phyloP scores from a whole-genome alignment of 2,329 filamentous ascomycete species.

The Colletotrichum endophyticum region DNA sequence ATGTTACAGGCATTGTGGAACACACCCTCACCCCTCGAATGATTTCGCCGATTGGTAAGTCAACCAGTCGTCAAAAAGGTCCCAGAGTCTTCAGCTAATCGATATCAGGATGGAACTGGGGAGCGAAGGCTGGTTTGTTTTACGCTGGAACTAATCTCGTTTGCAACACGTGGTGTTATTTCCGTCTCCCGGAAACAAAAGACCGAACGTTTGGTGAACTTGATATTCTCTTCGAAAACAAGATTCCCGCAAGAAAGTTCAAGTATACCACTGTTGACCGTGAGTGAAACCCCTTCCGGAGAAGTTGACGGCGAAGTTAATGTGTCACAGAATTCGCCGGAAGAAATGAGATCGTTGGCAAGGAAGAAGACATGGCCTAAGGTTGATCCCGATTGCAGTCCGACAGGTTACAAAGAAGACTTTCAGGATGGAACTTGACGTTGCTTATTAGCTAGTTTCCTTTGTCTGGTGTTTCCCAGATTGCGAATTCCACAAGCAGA shows the following conservation, averaged over 20 bases:
- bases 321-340: background rate
- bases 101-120: slow-evolving; percentile 37
- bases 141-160: slow-evolving; percentile 40
- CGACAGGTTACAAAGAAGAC: background rate
- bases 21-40: slow-evolving; percentile 41
- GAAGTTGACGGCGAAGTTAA: background rate
- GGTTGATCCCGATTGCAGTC: fast-evolving
- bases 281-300: background rate
- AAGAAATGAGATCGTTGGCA: background rate
- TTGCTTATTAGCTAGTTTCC: fast-evolving
- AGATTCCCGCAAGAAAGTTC: slow-evolving; percentile 26
- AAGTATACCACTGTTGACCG: slow-evolving; percentile 30
- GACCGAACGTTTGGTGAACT: slow-evolving; percentile 48
- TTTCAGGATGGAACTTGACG: background rate
- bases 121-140: slow-evolving; percentile 48
- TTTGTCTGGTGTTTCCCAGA: background rate
- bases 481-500: background rate
- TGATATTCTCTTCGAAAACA: slow-evolving; percentile 33
- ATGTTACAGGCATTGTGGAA: slow-evolving; percentile 44
- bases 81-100: background rate
- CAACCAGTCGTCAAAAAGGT: fast-evolving
- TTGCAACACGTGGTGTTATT: slow-evolving; percentile 44
- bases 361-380: background rate
- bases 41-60: slow-evolving; percentile 32
- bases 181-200: slow-evolving; percentile 49